A percentile compares a stretch with the other conserved stretches of the same genome.
Conservation (phyloP, 345 rosid species). For the Capsella bursapastoris region DNA sequence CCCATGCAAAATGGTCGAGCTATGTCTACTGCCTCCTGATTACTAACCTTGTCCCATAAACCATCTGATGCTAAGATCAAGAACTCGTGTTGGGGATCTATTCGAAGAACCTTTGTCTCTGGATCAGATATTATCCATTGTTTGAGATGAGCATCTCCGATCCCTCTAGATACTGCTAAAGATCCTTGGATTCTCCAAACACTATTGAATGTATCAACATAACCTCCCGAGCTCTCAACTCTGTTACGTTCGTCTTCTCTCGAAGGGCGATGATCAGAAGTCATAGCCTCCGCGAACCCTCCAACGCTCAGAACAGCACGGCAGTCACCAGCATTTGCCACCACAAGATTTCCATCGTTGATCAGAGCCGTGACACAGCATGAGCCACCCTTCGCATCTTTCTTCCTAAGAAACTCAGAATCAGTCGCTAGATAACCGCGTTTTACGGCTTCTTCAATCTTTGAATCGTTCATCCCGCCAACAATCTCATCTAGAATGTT, state of each 20-base stretch:
- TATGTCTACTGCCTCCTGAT: conserved; percentile 80
- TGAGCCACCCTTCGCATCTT: conserved; percentile 67
- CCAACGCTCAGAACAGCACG: conserved; percentile 85
- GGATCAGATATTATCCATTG: conserved; percentile 81
- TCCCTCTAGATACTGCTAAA: conserved; percentile 81
- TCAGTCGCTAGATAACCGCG: conserved; percentile 76
- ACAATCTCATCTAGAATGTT: conserved; percentile 58
- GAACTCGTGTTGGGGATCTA: conserved; percentile 68
- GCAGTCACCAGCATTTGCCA: conserved; percentile 85
- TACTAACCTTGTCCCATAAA: conserved; percentile 86
- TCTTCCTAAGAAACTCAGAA: conserved; percentile 62
- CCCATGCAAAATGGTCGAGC: conserved; percentile 57
- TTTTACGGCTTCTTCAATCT: conserved; percentile 60
- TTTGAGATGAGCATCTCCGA: conserved; percentile 78
- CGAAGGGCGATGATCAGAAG: conserved; percentile 81
- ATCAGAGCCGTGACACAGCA: conserved; percentile 88
- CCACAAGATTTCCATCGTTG: conserved; percentile 60
- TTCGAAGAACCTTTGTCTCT: conserved; percentile 55
- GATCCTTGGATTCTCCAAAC: conserved; percentile 86
- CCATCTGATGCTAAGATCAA: conserved; percentile 87
- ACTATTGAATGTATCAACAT: conserved; percentile 63
- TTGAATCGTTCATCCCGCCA: conserved; percentile 42
- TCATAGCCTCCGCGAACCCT: conserved; percentile 75
- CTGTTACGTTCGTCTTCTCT: conserved; percentile 76
- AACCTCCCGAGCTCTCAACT: conserved; percentile 74